phyloP scores from a whole-genome alignment of 148 eudicot species.

The Drosera capensis region DNA sequence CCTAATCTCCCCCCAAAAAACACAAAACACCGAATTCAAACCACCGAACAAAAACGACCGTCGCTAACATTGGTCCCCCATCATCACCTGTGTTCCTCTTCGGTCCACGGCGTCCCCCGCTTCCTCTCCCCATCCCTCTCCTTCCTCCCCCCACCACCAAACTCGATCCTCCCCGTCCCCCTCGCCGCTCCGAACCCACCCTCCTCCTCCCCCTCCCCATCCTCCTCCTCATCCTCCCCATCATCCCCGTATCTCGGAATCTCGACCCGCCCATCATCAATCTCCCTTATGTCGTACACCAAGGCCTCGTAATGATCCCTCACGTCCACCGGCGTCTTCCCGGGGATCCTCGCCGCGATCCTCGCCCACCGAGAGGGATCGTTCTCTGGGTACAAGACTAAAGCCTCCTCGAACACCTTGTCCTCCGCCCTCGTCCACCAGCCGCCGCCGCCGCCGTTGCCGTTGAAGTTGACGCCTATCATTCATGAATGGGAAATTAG shows the following conservation, averaged over 20 bases:
- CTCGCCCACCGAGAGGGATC: slow-evolving; percentile 23
- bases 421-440: slow-evolving; percentile 24
- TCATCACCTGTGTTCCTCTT: slow-evolving; percentile 44
- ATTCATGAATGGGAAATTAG: too few species aligned
- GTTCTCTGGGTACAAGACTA: slow-evolving; percentile 7
- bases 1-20: background rate
- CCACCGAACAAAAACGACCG: background rate
- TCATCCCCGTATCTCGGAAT: slow-evolving; percentile 25
- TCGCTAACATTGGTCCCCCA: too few species aligned
- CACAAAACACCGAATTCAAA: background rate
- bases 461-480: slow-evolving; percentile 19
- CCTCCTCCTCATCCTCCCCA: slow-evolving; percentile 2
- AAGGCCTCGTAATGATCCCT: slow-evolving; percentile 22
- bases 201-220: too few species aligned
- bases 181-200: too few species aligned
- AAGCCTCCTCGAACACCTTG: slow-evolving; percentile 27
- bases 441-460: background rate
- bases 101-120: slow-evolving; percentile 43
- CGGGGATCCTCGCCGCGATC: slow-evolving; percentile 19
- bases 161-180: background rate
- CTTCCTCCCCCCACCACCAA: slow-evolving; percentile 5
- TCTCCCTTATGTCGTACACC: slow-evolving; percentile 20
- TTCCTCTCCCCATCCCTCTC: too few species aligned
- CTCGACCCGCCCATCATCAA: slow-evolving; percentile 29
- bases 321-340: slow-evolving; percentile 16